Evolutionary conservation across 768 basidiomycete genomes (phyloP).

Genomic region (Rossbeevera mucosa): DNA sequence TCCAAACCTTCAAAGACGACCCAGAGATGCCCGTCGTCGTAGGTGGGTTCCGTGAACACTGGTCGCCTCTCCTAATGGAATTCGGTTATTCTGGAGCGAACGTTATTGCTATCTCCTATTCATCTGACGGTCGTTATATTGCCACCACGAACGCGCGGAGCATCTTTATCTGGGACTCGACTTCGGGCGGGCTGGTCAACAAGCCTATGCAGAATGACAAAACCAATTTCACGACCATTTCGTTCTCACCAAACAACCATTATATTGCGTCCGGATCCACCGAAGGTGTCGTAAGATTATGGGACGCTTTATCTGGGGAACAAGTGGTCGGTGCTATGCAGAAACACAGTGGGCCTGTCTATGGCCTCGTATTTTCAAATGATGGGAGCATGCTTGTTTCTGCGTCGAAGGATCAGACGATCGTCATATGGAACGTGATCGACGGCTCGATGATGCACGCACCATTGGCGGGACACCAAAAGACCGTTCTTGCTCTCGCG

Average conservation of each 20-base stretch:
- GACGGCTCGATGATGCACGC: conserved; percentile 12
- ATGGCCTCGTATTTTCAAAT: conserved; percentile 28
- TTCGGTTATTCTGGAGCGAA: conserved; percentile 16
- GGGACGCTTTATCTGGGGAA: conserved; percentile 26
- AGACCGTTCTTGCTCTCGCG: conserved; percentile 24
- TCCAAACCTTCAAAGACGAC: conserved; percentile 26
- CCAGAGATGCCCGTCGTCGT: conserved; percentile 18
- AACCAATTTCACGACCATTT: conserved; percentile 14
- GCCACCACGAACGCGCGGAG: conserved; percentile 20
- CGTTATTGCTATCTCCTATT: conserved; percentile 22
- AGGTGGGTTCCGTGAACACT: conserved; percentile 29
- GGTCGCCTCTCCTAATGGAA: conserved; percentile 31
- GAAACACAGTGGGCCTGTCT: conserved; percentile 20
- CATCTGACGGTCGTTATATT: conserved; percentile 27
- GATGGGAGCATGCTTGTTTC: conserved; percentile 25
- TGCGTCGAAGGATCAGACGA: conserved; percentile 22
- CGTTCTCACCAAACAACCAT: conserved; percentile 28
- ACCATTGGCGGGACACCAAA: conserved; percentile 23
- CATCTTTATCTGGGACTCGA: conserved; percentile 26
- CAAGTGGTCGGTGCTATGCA: conserved; percentile 11
- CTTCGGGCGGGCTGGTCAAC: conserved; percentile 24
- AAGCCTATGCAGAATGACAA: conserved; percentile 13
- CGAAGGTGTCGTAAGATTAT: conserved; percentile 22
- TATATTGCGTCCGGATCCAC: conserved; percentile 24
- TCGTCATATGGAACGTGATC: conserved; percentile 24